These are phyloP conservation scores for Carpinus fangiana DNA, from an alignment of 306 rosid genomes.

Conservation along the genomic window DNA sequence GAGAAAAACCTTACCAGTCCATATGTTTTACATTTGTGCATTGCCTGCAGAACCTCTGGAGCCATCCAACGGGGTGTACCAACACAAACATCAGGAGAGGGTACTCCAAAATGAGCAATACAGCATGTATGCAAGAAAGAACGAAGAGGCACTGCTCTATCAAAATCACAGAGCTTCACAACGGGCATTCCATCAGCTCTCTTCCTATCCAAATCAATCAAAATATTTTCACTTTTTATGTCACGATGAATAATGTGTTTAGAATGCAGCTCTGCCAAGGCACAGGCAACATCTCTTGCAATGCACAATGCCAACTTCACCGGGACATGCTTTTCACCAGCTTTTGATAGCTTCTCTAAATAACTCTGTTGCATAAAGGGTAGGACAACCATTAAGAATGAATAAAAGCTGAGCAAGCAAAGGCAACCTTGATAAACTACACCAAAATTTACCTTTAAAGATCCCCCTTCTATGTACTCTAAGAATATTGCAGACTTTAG, in stretches of 20 bases:
- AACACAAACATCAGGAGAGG: conserved; percentile 76
- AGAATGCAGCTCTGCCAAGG: conserved; percentile 81
- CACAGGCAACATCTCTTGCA: conserved; percentile 80
- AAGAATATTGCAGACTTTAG: conserved; percentile 77
- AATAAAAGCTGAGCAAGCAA: conserved; percentile 14
- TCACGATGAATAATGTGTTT: conserved; percentile 96
- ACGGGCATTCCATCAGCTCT: conserved; percentile 70
- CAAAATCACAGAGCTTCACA: conserved; percentile 98
- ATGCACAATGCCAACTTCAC: conserved; percentile 63
- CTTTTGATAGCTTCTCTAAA: conserved; percentile 60
- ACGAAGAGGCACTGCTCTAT: conserved; percentile 88
- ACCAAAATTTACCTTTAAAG: conserved; percentile 65
- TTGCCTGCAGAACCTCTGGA: conserved; percentile 87
- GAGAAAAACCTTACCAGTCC: conserved; percentile 67
- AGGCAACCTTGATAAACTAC: not conserved
- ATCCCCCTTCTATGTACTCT: conserved; percentile 84
- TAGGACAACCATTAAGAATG: conserved; percentile 10
- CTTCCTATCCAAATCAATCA: conserved; percentile 71
- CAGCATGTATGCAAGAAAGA: conserved; percentile 80
- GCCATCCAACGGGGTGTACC: conserved; percentile 99
- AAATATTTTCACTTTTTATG: conserved; percentile 85
- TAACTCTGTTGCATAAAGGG: conserved; percentile 51
- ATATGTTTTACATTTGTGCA: conserved; percentile 58
- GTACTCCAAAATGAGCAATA: conserved; percentile 80
- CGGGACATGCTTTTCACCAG: conserved; percentile 75